These are phyloP conservation scores for Ophiostoma himal-ulmi DNA, from an alignment of 2,329 filamentous ascomycete species.

Conservation along the genomic window DNA sequence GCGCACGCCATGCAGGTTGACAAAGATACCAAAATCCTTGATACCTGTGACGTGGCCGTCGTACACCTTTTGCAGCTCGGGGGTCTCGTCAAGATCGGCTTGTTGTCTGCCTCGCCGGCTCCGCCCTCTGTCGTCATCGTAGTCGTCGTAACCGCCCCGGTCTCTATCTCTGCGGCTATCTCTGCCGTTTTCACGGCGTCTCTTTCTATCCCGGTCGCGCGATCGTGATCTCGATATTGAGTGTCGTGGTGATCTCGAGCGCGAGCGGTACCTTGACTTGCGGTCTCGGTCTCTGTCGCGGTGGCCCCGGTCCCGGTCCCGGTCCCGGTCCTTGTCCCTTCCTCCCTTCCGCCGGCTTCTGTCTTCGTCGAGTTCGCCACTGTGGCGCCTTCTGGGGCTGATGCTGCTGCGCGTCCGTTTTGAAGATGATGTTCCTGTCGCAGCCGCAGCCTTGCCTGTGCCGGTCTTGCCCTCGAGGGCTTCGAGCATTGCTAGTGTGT, in stretches of 20 bases:
- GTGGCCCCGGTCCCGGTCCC: slow-evolving; percentile 35
- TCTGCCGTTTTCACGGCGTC: slow-evolving; percentile 36
- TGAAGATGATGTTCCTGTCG: neutral
- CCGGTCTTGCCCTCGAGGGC: slow-evolving; percentile 61
- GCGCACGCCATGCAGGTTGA: slow-evolving; percentile 79
- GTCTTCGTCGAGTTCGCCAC: slow-evolving; percentile 26
- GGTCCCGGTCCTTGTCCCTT: slow-evolving; percentile 32
- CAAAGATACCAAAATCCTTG: slow-evolving; percentile 94
- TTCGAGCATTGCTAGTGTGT: slow-evolving; percentile 89
- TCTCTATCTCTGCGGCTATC: slow-evolving; percentile 34
- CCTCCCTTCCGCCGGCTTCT: slow-evolving; percentile 23
- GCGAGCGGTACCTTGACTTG: slow-evolving; percentile 36
- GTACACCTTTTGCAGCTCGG: slow-evolving; percentile 81
- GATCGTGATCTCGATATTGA: slow-evolving; percentile 37
- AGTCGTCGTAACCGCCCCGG: slow-evolving; percentile 38
- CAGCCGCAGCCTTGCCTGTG: neutral
- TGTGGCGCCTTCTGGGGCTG: slow-evolving; percentile 14
- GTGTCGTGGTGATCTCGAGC: slow-evolving; percentile 40
- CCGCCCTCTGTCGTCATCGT: slow-evolving; percentile 46
- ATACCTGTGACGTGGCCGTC: slow-evolving; percentile 83
- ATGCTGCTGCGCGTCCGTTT: slow-evolving; percentile 16
- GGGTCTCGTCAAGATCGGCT: slow-evolving; percentile 72
- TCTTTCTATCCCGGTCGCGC: slow-evolving; percentile 38
- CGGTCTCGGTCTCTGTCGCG: slow-evolving; percentile 41
- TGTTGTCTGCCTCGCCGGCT: slow-evolving; percentile 53